phyloP scores from a whole-genome alignment of 345 rosid species.

The Nasturtium officinale region DNA sequence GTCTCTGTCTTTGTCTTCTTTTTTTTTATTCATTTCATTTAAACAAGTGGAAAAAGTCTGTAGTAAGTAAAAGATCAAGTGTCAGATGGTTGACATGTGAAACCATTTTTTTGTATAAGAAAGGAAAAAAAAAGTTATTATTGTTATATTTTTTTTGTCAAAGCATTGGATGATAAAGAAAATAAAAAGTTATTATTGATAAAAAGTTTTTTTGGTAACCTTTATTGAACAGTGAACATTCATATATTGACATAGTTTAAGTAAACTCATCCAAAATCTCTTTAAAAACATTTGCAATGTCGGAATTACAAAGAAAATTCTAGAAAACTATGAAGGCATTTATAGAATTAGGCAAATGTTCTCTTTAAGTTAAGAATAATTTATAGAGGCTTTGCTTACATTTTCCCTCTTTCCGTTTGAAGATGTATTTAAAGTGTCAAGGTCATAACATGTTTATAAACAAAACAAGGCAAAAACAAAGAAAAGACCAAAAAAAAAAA shows the following conservation, averaged over 20 bases:
- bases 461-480: neutral
- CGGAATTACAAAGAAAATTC: too few relatives aligned
- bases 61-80: neutral
- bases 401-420: too few relatives aligned
- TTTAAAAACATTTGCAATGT: too few relatives aligned
- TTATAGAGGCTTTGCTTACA: too few relatives aligned
- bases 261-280: too few relatives aligned
- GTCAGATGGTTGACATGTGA: neutral
- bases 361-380: too few relatives aligned
- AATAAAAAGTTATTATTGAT: neutral
- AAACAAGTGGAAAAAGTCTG: constrained; percentile 21
- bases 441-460: too few relatives aligned
- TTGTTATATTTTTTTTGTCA: neutral
- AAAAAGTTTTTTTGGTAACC: neutral
- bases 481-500: neutral
- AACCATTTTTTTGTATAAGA: constrained; percentile 25
- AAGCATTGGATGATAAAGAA: constrained; percentile 2
- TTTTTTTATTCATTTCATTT: neutral
- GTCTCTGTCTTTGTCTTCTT: constrained; percentile 1
- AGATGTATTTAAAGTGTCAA: too few relatives aligned
- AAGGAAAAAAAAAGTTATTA: neutral
- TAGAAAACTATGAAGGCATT: too few relatives aligned
- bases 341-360: too few relatives aligned
- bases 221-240: too few relatives aligned
- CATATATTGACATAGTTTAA: too few relatives aligned